These are phyloP conservation scores for Leccinellum luteum DNA, from an alignment of 768 basidiomycete genomes.

Conservation along the genomic window DNA sequence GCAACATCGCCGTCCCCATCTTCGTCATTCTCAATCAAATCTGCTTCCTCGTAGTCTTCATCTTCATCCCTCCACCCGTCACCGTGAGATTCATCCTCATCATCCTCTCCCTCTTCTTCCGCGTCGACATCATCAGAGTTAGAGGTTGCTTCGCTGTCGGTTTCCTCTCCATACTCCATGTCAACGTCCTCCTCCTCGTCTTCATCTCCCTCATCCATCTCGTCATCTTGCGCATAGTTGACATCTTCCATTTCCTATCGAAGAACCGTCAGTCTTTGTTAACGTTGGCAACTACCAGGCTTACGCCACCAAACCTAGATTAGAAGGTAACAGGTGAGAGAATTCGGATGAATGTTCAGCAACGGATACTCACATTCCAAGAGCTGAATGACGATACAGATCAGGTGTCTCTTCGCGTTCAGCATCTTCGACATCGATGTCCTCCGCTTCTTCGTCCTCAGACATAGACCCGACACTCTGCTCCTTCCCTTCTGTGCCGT, in stretches of 20 bases:
- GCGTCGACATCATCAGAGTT: slow-evolving; percentile 68
- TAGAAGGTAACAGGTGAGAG: slow-evolving; percentile 8
- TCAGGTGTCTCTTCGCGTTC: slow-evolving; percentile 84
- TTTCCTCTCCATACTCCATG: slow-evolving; percentile 84
- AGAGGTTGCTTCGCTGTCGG: slow-evolving; percentile 79
- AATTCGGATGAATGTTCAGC: not conserved
- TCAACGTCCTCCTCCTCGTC: slow-evolving; percentile 82
- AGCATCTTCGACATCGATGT: slow-evolving; percentile 52
- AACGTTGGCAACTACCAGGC: slow-evolving; percentile 29
- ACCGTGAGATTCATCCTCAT: slow-evolving; percentile 44
- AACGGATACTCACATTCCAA: slow-evolving; percentile 72
- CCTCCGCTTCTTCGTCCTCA: slow-evolving; percentile 52
- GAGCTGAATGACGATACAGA: slow-evolving; percentile 91
- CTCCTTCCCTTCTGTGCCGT: slow-evolving; percentile 44
- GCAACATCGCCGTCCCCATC: slow-evolving; percentile 45
- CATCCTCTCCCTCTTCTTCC: slow-evolving; percentile 62
- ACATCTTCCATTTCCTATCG: slow-evolving; percentile 82
- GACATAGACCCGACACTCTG: slow-evolving; percentile 43
- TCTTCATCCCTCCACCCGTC: slow-evolving; percentile 58
- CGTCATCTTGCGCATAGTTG: slow-evolving; percentile 64
- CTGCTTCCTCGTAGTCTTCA: slow-evolving; percentile 60
- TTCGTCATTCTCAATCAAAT: slow-evolving; percentile 60
- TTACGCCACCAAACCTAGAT: slow-evolving; percentile 71
- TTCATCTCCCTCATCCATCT: slow-evolving; percentile 80
- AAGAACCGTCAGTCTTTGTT: slow-evolving; percentile 16